phyloP scores from a whole-genome alignment of 805 yeast species.

The Starmerella etchellsii region DNA sequence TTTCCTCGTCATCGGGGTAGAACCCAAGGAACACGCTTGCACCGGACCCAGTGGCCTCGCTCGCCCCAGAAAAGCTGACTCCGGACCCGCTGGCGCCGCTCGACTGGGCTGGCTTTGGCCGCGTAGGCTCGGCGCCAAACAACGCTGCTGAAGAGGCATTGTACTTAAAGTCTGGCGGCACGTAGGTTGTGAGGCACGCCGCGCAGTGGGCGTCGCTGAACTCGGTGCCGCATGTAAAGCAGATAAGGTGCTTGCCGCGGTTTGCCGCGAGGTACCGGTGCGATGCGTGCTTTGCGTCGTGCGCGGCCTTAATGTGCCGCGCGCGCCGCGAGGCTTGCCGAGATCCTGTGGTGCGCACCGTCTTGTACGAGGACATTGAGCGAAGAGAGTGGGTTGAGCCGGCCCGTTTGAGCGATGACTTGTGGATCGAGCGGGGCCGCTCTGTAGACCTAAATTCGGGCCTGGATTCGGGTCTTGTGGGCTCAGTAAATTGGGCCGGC shows the following conservation, averaged over 20 bases:
- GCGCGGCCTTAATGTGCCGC: constrained; percentile 13
- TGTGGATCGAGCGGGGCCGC: no score
- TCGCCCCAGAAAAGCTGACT: constrained; percentile 1
- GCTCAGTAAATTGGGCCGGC: no score
- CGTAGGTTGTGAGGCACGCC: constrained; percentile 19
- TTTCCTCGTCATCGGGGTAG: constrained; percentile 3
- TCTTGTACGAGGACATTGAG: background rate
- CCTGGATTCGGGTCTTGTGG: no score
- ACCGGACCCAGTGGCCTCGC: constrained; percentile 5
- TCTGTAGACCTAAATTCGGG: background rate
- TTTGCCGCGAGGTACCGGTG: constrained; percentile 8
- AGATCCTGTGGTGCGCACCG: background rate
- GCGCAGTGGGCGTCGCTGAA: constrained; percentile 14
- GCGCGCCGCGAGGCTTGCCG: constrained; percentile 5
- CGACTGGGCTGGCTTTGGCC: background rate
- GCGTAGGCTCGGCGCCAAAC: background rate
- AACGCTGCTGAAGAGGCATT: constrained; percentile 9
- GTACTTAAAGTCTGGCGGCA: constrained; percentile 15
- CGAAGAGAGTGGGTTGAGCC: background rate
- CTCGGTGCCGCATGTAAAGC: constrained; percentile 18
- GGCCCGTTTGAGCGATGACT: background rate
- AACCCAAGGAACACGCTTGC: constrained; percentile 8
- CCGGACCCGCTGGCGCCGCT: background rate
- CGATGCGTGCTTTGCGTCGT: constrained; percentile 14
- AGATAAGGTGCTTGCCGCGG: constrained; percentile 9